These are phyloP conservation scores for Wallemia ichthyophaga DNA, from an alignment of 1,284 basidiomycete genomes.

Conservation along the genomic window DNA sequence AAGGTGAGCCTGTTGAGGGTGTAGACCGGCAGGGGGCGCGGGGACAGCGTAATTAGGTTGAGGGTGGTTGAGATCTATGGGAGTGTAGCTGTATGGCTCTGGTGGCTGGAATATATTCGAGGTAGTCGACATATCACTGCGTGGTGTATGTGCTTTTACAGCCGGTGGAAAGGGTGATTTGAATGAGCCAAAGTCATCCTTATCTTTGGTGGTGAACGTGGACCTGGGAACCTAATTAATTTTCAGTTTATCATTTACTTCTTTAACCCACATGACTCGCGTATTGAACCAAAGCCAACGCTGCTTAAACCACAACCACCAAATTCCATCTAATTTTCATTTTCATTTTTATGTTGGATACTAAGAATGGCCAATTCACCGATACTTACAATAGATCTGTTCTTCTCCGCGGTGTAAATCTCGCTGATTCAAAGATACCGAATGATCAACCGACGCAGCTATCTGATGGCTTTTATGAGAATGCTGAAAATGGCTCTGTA, in stretches of 20 bases:
- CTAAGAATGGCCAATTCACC: not conserved
- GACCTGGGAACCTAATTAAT: not conserved
- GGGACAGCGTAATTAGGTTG: not conserved
- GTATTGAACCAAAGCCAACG: too few species aligned
- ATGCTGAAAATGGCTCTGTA: slow-evolving; percentile 38
- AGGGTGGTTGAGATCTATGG: not conserved
- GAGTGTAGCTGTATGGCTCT: too few species aligned
- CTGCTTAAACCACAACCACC: too few species aligned
- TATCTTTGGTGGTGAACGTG: not conserved
- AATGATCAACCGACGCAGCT: slow-evolving; percentile 32
- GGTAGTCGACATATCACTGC: not conserved
- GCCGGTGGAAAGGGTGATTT: not conserved
- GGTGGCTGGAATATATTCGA: not conserved
- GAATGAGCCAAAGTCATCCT: not conserved
- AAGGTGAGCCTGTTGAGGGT: not conserved
- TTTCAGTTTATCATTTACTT: too few species aligned
- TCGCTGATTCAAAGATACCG: slow-evolving; percentile 64
- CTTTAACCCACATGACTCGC: too few species aligned
- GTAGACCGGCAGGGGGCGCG: not conserved
- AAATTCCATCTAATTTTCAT: too few species aligned
- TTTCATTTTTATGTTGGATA: too few species aligned
- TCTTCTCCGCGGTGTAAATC: slow-evolving; percentile 78
- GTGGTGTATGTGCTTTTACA: not conserved
- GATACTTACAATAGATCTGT: not conserved
- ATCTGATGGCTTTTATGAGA: slow-evolving; percentile 62